These are phyloP conservation scores for Arxiozyma heterogenica DNA, from an alignment of 1,139 yeast genomes.

Conservation along the genomic window DNA sequence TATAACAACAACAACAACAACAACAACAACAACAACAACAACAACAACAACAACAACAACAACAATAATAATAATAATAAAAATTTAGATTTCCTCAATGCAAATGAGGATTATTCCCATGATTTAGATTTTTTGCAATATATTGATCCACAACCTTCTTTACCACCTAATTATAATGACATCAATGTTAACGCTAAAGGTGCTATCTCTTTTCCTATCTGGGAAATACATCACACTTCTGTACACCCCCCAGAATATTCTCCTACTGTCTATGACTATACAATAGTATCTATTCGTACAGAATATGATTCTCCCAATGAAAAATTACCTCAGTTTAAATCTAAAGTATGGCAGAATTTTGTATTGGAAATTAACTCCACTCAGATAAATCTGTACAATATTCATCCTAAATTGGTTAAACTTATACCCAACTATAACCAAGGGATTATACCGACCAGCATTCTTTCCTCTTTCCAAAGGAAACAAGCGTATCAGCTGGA, in stretches of 20 bases:
- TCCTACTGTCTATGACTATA: conserved; percentile 51
- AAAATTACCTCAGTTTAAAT: conserved; percentile 35
- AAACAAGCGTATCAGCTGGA: conserved; percentile 18
- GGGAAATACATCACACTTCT: conserved; percentile 20
- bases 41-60: not conserved
- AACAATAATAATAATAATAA: not conserved
- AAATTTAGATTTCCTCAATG: not conserved
- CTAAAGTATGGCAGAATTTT: conserved; percentile 53
- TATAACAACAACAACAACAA: not conserved
- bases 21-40: not conserved
- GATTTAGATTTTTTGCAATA: conserved; percentile 30
- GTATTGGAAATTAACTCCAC: conserved; percentile 65
- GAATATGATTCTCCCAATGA: conserved; percentile 67
- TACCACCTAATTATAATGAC: conserved; percentile 39
- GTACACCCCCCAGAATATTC: conserved; percentile 41
- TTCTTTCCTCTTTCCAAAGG: conserved; percentile 9
- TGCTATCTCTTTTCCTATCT: conserved; percentile 39
- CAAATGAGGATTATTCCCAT: not conserved
- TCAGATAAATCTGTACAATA: conserved; percentile 52
- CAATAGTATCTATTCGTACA: conserved; percentile 44
- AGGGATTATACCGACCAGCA: conserved; percentile 3
- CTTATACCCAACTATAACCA: conserved; percentile 7
- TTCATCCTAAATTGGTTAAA: conserved; percentile 3
- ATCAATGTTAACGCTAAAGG: conserved; percentile 32
- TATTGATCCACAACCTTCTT: conserved; percentile 44